These are phyloP conservation scores for Erythrophleum ivorense DNA, from an alignment of 331 rosid species.

Conservation along the genomic window DNA sequence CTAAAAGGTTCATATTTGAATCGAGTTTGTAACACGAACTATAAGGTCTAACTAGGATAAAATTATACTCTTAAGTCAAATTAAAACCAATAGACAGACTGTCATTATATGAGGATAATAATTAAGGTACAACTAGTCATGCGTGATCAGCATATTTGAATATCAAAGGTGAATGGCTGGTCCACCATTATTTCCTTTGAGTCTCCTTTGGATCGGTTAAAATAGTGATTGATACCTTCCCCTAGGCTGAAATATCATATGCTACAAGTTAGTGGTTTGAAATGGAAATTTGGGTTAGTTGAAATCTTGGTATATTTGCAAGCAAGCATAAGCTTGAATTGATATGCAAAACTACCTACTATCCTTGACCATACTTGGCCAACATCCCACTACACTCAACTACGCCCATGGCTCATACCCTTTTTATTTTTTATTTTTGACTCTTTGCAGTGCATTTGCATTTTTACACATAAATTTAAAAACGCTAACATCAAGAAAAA, in stretches of 20 bases:
- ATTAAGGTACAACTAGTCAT: background rate
- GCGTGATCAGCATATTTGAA: background rate
- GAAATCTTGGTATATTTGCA: conserved; percentile 10
- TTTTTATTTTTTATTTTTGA: background rate
- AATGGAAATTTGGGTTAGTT: conserved; percentile 15
- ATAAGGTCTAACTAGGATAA: background rate
- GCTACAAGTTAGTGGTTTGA: conserved; percentile 10
- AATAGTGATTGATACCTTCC: background rate
- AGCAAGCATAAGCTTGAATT: conserved; percentile 29
- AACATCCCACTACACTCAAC: conserved; percentile 38
- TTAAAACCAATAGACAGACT: background rate
- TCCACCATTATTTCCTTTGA: background rate
- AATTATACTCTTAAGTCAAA: conserved; percentile 17
- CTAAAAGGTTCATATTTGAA: conserved; percentile 50
- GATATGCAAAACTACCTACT: conserved; percentile 17
- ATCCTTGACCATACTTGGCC: conserved; percentile 25
- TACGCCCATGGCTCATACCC: conserved; percentile 1
- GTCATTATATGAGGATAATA: background rate
- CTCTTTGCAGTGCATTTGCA: background rate
- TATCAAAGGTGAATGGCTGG: background rate
- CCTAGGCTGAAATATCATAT: background rate
- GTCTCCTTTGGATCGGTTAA: background rate
- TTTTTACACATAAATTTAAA: background rate
- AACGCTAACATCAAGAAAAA: background rate
- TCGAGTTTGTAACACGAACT: conserved; percentile 10